A percentile compares a stretch with the other conserved stretches of the same genome.
phyloP scores from a whole-genome alignment of 805 yeast genomes.

The Candida hungchunana region DNA sequence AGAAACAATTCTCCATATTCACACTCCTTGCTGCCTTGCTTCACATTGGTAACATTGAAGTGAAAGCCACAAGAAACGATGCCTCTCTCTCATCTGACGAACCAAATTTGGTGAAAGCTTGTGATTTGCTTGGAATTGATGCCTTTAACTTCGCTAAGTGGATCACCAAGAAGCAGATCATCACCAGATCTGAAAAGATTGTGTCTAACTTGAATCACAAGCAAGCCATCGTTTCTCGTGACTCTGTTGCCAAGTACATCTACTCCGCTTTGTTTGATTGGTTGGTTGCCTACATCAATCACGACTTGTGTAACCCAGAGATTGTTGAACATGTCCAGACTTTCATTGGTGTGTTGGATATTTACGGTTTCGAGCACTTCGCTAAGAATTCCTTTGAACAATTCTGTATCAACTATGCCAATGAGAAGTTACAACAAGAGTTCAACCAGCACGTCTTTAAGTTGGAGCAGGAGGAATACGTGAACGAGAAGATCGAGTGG shows the following conservation, averaged over 20 bases:
- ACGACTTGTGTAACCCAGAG: conserved; percentile 74
- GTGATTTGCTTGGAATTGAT: conserved; percentile 80
- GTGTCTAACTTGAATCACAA: conserved; percentile 74
- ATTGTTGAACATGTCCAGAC: conserved; percentile 54
- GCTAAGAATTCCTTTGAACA: conserved; percentile 94
- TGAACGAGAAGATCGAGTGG: conserved; percentile 92
- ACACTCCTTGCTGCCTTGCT: conserved; percentile 80
- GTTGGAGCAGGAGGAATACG: conserved; percentile 92
- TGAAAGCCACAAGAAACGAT: conserved; percentile 78
- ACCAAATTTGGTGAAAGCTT: conserved; percentile 75
- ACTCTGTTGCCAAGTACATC: conserved; percentile 93
- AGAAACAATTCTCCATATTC: conserved; percentile 64
- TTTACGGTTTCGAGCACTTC: conserved; percentile 96
- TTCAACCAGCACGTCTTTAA: conserved; percentile 97
- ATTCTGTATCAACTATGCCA: conserved; percentile 94
- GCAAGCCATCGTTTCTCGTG: conserved; percentile 89
- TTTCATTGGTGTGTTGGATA: conserved; percentile 95
- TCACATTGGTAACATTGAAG: conserved; percentile 89
- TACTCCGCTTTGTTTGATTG: conserved; percentile 93
- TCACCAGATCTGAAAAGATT: conserved; percentile 89
- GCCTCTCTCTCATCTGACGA: conserved; percentile 83
- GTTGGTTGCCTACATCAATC: conserved; percentile 82
- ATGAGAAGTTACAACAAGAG: conserved; percentile 95
- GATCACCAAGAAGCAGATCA: conserved; percentile 88
- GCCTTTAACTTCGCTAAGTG: conserved; percentile 75